Evolutionary conservation across 345 rosid species (phyloP).

Genomic region (Mallotus nudiflorus): DNA sequence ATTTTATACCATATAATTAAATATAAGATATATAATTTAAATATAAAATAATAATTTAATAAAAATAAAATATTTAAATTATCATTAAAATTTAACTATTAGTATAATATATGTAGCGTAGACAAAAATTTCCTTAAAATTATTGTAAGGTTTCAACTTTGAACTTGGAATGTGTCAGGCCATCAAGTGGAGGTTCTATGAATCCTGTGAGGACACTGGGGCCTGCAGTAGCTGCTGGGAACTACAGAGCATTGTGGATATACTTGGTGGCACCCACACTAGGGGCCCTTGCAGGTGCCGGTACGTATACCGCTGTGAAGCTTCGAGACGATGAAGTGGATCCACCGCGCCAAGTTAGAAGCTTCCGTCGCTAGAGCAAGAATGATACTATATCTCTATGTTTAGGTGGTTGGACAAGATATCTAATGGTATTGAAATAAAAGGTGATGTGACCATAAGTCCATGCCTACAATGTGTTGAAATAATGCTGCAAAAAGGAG

Average conservation of each 20-base stretch:
- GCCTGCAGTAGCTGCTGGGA: constrained; percentile 94
- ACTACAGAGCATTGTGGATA: constrained; percentile 69
- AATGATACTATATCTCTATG: neutral
- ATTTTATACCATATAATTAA: no score
- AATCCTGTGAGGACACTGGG: constrained; percentile 84
- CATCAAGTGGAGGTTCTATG: constrained; percentile 85
- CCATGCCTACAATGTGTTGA: constrained; percentile 26
- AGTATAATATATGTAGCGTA: neutral
- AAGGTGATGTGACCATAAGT: constrained; percentile 26
- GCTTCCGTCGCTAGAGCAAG: constrained; percentile 71
- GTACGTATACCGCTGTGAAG: constrained; percentile 72
- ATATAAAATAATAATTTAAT: no score
- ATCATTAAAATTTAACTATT: no score
- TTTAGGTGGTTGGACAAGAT: constrained; percentile 30
- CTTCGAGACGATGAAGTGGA: constrained; percentile 58
- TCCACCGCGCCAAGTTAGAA: constrained; percentile 70
- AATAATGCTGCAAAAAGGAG: constrained; percentile 24
- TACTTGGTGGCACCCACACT: constrained; percentile 87
- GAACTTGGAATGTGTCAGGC: constrained; percentile 38
- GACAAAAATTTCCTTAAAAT: neutral
- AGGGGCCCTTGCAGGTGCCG: constrained; percentile 81
- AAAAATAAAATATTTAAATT: no score
- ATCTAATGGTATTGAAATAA: constrained; percentile 28
- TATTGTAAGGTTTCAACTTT: neutral
- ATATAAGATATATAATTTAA: no score